phyloP scores from a whole-genome alignment of 1,284 basidiomycete species.

The Puccinia triticina region DNA sequence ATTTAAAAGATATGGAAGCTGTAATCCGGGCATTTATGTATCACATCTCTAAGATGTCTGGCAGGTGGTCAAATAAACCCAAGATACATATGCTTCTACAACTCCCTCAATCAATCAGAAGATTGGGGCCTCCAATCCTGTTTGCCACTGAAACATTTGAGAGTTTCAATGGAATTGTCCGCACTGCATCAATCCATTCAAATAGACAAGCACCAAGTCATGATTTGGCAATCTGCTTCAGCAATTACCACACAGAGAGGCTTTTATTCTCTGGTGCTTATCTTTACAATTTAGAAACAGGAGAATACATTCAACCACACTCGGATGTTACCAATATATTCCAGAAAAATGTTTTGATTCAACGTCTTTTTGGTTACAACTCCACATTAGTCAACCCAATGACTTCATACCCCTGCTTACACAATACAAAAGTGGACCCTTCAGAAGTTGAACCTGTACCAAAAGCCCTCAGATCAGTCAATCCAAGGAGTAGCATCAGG shows the following conservation, averaged over 20 bases:
- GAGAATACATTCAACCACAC: background rate
- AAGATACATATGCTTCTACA: slow-evolving; percentile 60
- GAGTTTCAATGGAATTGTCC: slow-evolving; percentile 19
- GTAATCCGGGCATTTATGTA: background rate
- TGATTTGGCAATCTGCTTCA: background rate
- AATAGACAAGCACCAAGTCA: background rate
- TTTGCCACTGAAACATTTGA: slow-evolving; percentile 42
- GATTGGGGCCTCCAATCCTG: background rate
- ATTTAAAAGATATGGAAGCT: slow-evolving; percentile 53
- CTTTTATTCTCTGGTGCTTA: background rate
- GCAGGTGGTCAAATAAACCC: slow-evolving; percentile 62
- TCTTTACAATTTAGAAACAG: background rate
- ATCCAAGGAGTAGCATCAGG: too few relatives aligned
- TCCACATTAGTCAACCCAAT: background rate
- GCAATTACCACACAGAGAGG: background rate
- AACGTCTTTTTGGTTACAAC: background rate
- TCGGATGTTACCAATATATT: background rate
- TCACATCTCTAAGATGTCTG: slow-evolving; percentile 10
- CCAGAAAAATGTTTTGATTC: background rate
- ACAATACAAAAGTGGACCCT: background rate
- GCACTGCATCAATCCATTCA: background rate
- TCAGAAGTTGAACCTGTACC: too few relatives aligned
- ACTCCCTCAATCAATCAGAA: slow-evolving; percentile 54
- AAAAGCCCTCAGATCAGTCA: too few relatives aligned
- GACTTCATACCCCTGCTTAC: background rate